These are phyloP conservation scores for Dryas octopetala DNA, from an alignment of 306 rosid species.

Conservation along the genomic window DNA sequence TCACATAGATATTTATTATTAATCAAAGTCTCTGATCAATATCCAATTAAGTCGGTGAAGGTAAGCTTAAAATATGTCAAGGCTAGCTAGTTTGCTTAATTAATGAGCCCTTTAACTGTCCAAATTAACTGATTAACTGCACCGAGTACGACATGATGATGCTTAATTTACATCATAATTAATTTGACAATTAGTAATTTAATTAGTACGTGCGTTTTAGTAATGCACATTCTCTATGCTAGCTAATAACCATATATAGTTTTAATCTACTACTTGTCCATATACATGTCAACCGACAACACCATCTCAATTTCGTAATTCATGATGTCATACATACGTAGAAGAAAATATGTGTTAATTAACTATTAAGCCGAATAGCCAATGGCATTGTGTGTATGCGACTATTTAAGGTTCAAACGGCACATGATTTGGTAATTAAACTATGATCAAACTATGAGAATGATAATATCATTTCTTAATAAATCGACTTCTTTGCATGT, in stretches of 20 bases:
- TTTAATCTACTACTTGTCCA: neutral
- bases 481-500: too few species aligned
- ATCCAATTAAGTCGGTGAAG: conserved; percentile 10
- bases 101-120: conserved; percentile 11
- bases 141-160: neutral
- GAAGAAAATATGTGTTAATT: too few species aligned
- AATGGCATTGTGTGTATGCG: too few species aligned
- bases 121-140: conserved; percentile 16
- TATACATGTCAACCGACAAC: neutral
- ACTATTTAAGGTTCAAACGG: too few species aligned
- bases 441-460: too few species aligned
- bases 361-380: too few species aligned
- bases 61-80: neutral
- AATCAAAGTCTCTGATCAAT: neutral
- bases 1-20: neutral
- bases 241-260: neutral
- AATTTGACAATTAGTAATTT: neutral
- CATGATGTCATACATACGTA: neutral
- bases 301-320: neutral
- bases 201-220: neutral
- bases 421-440: too few species aligned
- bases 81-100: neutral
- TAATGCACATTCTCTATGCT: neutral
- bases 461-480: too few species aligned
- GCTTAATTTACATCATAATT: neutral